Base-by-base conservation (phyloP, 2,329 filamentous ascomycete species). In the Diaporthe vaccinii region DNA sequence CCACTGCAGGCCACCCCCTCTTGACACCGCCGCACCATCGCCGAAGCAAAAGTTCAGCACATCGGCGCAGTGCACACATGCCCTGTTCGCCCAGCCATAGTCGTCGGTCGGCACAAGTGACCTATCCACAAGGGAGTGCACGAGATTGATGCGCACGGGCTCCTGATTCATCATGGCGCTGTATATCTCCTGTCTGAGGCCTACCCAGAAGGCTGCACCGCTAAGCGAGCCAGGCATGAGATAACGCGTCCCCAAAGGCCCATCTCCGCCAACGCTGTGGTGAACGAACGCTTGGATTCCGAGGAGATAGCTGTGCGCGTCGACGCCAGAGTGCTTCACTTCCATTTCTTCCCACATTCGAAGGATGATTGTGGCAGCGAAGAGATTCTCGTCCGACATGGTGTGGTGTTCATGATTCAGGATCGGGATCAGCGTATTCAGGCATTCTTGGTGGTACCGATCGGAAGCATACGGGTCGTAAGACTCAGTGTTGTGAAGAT, bases 41-140 rank as follows among this genome's bases (percentile, higher is more conserved):
- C 87, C 86, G 78, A 92, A 93, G 79, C 91, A 93, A 78, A 88
- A 92, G 76, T 91, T 90, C 22, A 93, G 82, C 1, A 92, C 89
- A 76, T 92, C 90, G n/a, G 90, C 90, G 72, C 90, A 91, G 78
- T 91, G 89, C 4, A 91, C 86, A 0, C 93, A 87, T 22, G 91
- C 89, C 22, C 90, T 86, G 80, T 92, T 92, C 2, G 90, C 88
- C 90, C 90, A 92, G 0, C 85, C 85, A 75, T 87, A 87, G 76
- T 91, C 90, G 58, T 87, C 86, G 0, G 86, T 84, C 0, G 85
- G 82, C 2, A 84, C 82, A 14, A 89, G 84, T 0, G 85, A 86
- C n/a, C 86, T 85, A 78, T 91, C 88, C 55, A 90, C 85, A 49
- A 90, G 86, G 31, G 83, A 85, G 61, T 88, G 84, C 20, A 86